phyloP scores from a whole-genome alignment of 1,284 basidiomycete species.

The Sphagnurus paluster region DNA sequence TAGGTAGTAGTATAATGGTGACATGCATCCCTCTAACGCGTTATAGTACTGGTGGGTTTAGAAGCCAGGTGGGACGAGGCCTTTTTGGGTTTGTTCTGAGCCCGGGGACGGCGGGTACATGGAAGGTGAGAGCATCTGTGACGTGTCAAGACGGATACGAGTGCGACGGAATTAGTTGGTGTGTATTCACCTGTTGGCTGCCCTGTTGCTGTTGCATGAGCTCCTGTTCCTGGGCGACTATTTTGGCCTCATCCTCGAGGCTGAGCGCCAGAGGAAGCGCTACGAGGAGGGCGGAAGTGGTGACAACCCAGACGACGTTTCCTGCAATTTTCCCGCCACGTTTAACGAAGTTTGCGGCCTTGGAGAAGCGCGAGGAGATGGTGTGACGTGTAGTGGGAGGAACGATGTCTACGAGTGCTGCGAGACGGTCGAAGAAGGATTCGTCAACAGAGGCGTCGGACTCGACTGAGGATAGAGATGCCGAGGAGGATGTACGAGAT shows the following conservation, averaged over 20 bases:
- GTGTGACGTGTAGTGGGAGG: constrained; percentile 85
- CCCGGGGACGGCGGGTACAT: constrained; percentile 48
- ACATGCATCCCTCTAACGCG: constrained; percentile 20
- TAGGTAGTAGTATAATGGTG: constrained; percentile 20
- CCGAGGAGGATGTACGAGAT: constrained; percentile 65
- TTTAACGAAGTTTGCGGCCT: constrained; percentile 64
- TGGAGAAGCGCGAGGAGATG: constrained; percentile 62
- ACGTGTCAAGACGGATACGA: constrained; percentile 16
- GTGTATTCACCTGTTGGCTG: constrained; percentile 74
- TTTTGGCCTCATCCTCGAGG: constrained; percentile 94
- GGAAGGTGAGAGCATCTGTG: constrained; percentile 69
- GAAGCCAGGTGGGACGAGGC: constrained; percentile 76
- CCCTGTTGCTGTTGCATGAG: constrained; percentile 92
- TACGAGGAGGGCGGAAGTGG: constrained; percentile 90
- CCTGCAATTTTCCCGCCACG: constrained; percentile 75
- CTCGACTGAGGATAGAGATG: constrained; percentile 73
- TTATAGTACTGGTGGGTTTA: constrained; percentile 30
- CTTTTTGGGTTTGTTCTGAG: constrained; percentile 53
- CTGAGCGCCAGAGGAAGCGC: constrained; percentile 91
- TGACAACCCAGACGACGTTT: constrained; percentile 92
- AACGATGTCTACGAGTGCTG: constrained; percentile 93
- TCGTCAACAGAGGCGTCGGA: constrained; percentile 74
- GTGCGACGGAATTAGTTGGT: constrained; percentile 12
- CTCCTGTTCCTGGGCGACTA: constrained; percentile 94
- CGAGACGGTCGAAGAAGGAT: constrained; percentile 86